Conservation (phyloP, 1,284 basidiomycete genomes). For the Xerocomus tenax region DNA sequence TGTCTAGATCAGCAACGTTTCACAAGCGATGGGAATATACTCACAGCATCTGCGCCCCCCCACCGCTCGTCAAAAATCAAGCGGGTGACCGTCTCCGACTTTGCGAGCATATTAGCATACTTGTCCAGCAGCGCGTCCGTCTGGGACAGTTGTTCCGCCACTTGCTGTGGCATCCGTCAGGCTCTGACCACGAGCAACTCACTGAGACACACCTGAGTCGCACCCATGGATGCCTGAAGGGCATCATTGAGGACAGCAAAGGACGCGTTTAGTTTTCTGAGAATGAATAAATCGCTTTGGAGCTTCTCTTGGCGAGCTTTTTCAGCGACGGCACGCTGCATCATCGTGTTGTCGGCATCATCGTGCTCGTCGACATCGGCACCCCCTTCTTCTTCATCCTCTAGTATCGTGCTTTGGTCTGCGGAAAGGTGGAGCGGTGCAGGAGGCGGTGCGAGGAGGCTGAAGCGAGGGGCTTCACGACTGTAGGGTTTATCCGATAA, state of each 20-base stretch:
- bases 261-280: slow-evolving; percentile 61
- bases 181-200: not conserved
- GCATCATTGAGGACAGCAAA: slow-evolving; percentile 61
- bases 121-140: slow-evolving; percentile 65
- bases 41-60: slow-evolving; percentile 60
- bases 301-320: slow-evolving; percentile 61
- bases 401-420: slow-evolving; percentile 25
- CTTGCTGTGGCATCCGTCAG: slow-evolving; percentile 37
- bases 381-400: slow-evolving; percentile 24
- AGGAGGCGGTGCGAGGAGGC: slow-evolving; percentile 35
- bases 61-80: slow-evolving; percentile 68
- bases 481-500: slow-evolving; percentile 35
- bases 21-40: slow-evolving; percentile 15
- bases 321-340: slow-evolving; percentile 25
- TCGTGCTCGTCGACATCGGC: slow-evolving; percentile 18
- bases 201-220: slow-evolving; percentile 49
- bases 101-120: slow-evolving; percentile 60
- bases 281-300: slow-evolving; percentile 59
- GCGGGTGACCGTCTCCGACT: slow-evolving; percentile 55
- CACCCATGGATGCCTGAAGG: slow-evolving; percentile 49
- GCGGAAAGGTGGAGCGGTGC: slow-evolving; percentile 23
- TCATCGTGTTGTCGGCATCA: slow-evolving; percentile 20
- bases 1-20: slow-evolving; percentile 1
- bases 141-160: slow-evolving; percentile 55
- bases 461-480: slow-evolving; percentile 33